phyloP scores from a whole-genome alignment of 2,329 filamentous ascomycete genomes.

The Phyllosticta citribraziliensis region DNA sequence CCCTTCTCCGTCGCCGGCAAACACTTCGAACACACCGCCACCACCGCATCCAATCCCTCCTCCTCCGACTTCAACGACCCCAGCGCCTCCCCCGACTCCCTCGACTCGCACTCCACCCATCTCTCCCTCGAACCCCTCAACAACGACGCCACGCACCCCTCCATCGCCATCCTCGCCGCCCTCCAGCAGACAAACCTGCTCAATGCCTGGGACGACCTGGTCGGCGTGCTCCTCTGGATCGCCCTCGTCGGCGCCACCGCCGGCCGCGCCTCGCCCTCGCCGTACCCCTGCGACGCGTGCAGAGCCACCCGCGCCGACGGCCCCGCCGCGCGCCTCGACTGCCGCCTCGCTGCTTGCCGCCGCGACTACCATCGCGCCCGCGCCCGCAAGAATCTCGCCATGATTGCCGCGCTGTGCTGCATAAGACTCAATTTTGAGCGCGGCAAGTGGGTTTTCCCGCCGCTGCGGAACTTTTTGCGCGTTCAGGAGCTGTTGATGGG shows the following conservation, averaged over 20 bases:
- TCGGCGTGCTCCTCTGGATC: slow-evolving; percentile 24
- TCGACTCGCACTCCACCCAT: background rate
- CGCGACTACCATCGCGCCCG: slow-evolving; percentile 2
- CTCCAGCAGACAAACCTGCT: slow-evolving; percentile 14
- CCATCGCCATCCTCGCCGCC: slow-evolving; percentile 6
- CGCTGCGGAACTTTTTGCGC: slow-evolving; percentile 3
- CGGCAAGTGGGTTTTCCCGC: background rate
- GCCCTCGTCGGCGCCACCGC: slow-evolving; percentile 21
- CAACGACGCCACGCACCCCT: background rate
- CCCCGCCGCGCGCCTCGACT: background rate
- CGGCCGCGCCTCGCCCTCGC: slow-evolving; percentile 10
- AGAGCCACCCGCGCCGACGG: background rate
- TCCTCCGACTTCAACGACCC: background rate
- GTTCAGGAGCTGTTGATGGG: slow-evolving; percentile 5
- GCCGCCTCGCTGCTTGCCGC: background rate
- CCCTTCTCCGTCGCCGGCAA: slow-evolving; percentile 7
- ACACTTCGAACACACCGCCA: slow-evolving; percentile 1
- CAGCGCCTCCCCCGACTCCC: background rate
- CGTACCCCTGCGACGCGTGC: background rate
- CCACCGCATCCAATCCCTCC: background rate
- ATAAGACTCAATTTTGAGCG: slow-evolving; percentile 5
- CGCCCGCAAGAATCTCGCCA: slow-evolving; percentile 5
- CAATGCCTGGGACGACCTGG: slow-evolving; percentile 23
- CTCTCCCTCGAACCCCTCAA: background rate
- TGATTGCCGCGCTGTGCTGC: background rate